Evolutionary conservation across 305 asterid species (phyloP).

Genomic region (Petunia hybrid): DNA sequence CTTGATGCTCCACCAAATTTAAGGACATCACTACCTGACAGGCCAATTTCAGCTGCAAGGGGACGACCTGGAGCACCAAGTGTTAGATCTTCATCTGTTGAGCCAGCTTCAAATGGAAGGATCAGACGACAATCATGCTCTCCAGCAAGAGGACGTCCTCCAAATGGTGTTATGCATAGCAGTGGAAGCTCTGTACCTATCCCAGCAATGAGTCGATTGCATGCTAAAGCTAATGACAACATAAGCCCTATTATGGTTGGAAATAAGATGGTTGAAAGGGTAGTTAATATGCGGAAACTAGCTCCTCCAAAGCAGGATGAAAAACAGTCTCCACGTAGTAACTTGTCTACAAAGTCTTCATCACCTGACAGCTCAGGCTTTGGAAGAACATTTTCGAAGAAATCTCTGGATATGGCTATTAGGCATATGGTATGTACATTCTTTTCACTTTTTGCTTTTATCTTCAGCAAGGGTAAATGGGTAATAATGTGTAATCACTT

Average conservation of each 20-base stretch:
- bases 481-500: neutral
- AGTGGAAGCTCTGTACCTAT: constrained; percentile 94
- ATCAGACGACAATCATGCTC: constrained; percentile 88
- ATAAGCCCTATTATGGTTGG: constrained; percentile 82
- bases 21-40: constrained; percentile 79
- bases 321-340: constrained; percentile 79
- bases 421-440: constrained; percentile 80
- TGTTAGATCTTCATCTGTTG: constrained; percentile 81
- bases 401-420: constrained; percentile 95
- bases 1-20: constrained; percentile 91
- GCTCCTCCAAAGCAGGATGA: constrained; percentile 88
- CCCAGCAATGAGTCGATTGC: constrained; percentile 62
- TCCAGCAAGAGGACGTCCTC: constrained; percentile 91
- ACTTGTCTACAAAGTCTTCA: constrained; percentile 80
- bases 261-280: constrained; percentile 94
- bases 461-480: neutral
- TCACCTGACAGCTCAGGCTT: constrained; percentile 90
- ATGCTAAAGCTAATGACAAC: constrained; percentile 91
- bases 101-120: constrained; percentile 81
- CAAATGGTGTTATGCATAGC: constrained; percentile 70
- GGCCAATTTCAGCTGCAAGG: constrained; percentile 89
- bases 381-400: constrained; percentile 92
- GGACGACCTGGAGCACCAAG: constrained; percentile 91
- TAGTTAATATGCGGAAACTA: constrained; percentile 87
- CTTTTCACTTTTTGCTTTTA: constrained; percentile 2